Conservation (phyloP, 805 yeast species). For the Lipomyces yamanashiensis region DNA sequence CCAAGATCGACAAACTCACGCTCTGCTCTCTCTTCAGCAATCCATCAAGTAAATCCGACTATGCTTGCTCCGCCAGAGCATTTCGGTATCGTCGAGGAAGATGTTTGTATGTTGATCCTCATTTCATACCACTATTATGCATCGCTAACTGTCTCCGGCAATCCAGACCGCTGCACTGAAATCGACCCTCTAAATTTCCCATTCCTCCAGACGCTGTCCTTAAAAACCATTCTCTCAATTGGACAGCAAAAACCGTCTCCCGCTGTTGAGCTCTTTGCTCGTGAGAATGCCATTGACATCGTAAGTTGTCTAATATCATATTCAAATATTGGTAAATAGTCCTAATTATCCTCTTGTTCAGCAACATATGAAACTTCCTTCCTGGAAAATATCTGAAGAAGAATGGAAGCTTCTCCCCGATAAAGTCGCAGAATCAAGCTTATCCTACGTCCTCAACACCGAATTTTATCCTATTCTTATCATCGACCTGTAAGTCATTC, state of each 20-base stretch:
- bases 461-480: slow-evolving; percentile 69
- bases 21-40: background rate
- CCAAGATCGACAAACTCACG: background rate
- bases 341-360: background rate
- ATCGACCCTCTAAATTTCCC: slow-evolving; percentile 77
- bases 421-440: slow-evolving; percentile 64
- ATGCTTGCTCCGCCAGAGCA: slow-evolving; percentile 94
- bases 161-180: slow-evolving; percentile 69
- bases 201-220: slow-evolving; percentile 71
- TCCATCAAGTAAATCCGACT: background rate
- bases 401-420: slow-evolving; percentile 81
- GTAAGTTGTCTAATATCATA: slow-evolving; percentile 23
- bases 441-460: slow-evolving; percentile 66
- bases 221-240: slow-evolving; percentile 70
- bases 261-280: slow-evolving; percentile 67
- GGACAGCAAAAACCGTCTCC: slow-evolving; percentile 88
- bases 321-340: background rate
- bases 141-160: background rate
- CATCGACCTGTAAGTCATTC: slow-evolving; percentile 60
- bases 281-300: slow-evolving; percentile 46
- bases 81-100: slow-evolving; percentile 88
- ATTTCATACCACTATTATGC: too few species aligned
- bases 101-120: slow-evolving; percentile 53
- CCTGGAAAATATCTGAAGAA: slow-evolving; percentile 44
- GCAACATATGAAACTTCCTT: slow-evolving; percentile 30